A percentile compares a stretch with the other conserved stretches of the same genome.
Evolutionary conservation across 2,329 filamentous ascomycete genomes (phyloP).

Genomic region (Cladophialophora immunda): DNA sequence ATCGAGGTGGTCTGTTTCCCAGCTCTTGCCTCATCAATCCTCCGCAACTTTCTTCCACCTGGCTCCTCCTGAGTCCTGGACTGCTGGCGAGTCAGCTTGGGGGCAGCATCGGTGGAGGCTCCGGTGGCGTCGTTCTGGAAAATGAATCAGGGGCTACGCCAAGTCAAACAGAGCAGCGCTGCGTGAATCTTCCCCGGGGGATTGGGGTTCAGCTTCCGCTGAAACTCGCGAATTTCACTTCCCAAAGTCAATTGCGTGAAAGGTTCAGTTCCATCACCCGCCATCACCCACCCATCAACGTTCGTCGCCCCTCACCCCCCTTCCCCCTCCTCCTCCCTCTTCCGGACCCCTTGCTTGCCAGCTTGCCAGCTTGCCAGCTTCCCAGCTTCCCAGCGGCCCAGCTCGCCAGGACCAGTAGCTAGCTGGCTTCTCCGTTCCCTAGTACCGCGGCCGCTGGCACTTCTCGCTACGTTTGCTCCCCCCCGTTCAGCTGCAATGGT

Average conservation of each 20-base stretch:
- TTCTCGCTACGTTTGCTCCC: conserved; percentile 1
- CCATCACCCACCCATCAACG: conserved; percentile 6
- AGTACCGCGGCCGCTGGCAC: conserved; percentile 1
- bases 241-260: conserved; percentile 15
- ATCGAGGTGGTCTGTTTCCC: not conserved
- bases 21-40: not conserved
- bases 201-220: not conserved
- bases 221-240: conserved; percentile 5
- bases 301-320: not conserved
- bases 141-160: conserved; percentile 33
- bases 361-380: too few relatives aligned
- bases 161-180: not conserved
- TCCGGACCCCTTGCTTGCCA: too few relatives aligned
- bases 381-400: too few relatives aligned
- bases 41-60: not conserved
- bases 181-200: conserved; percentile 4
- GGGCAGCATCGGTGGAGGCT: not conserved
- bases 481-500: not conserved
- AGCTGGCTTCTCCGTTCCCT: not conserved
- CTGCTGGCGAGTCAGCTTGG: not conserved
- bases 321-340: too few relatives aligned
- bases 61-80: not conserved
- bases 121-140: conserved; percentile 28
- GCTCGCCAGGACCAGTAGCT: not conserved
- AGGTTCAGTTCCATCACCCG: conserved; percentile 2